Evolutionary conservation across 306 rosid species (phyloP).

Genomic region (Cucumis hystrix): DNA sequence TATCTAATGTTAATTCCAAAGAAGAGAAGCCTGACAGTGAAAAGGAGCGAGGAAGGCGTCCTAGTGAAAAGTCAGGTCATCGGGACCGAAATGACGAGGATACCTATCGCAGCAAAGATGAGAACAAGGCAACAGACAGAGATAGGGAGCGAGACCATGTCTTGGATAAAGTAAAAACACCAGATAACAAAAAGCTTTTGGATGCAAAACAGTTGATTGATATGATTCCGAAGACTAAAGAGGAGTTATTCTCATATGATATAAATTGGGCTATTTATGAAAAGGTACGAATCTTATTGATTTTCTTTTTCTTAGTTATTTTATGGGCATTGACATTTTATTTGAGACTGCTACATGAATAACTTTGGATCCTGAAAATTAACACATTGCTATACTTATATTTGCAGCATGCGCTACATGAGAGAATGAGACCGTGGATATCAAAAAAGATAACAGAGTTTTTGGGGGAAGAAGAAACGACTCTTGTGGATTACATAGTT

Average conservation of each 20-base stretch:
- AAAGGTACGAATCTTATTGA: conserved; percentile 31
- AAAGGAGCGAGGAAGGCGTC: conserved; percentile 71
- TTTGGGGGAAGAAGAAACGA: conserved; percentile 87
- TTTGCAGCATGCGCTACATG: conserved; percentile 73
- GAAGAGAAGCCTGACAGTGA: conserved; percentile 67
- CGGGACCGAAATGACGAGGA: conserved; percentile 65
- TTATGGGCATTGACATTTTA: neutral
- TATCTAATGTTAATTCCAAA: conserved; percentile 59
- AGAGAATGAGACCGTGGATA: conserved; percentile 97
- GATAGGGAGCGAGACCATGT: conserved; percentile 60
- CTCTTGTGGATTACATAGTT: conserved; percentile 89
- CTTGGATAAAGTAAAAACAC: conserved; percentile 40
- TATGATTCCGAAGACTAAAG: conserved; percentile 97
- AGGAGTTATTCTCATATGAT: conserved; percentile 83
- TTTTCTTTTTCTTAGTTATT: neutral
- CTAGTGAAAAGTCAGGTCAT: conserved; percentile 54
- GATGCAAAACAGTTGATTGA: conserved; percentile 92
- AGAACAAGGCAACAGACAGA: conserved; percentile 38
- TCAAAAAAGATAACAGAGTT: conserved; percentile 87
- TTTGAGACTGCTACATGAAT: neutral
- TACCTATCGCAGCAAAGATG: conserved; percentile 47
- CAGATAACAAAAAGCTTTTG: conserved; percentile 68
- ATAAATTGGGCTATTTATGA: conserved; percentile 90
- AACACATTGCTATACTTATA: neutral
- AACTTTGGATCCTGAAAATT: neutral